Conservation (phyloP, 768 basidiomycete species). For the Xerocomellus amylosporus region DNA sequence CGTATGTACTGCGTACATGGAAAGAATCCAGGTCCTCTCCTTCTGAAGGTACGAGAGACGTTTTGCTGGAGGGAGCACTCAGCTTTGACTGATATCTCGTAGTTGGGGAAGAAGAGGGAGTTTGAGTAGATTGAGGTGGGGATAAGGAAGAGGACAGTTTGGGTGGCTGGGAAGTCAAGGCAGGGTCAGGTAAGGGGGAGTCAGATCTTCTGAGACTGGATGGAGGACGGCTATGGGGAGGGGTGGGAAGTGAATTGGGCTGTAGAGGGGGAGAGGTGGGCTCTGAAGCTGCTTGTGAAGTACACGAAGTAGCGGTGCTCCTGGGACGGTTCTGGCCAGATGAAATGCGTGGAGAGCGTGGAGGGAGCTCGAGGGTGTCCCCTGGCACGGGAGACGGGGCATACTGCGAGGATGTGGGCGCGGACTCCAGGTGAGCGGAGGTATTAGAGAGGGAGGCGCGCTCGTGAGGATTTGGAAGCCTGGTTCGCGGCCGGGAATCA, state of each 20-base stretch:
- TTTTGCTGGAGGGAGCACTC: slow-evolving; percentile 46
- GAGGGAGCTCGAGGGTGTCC: slow-evolving; percentile 22
- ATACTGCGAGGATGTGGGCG: slow-evolving; percentile 21
- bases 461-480: slow-evolving; percentile 22
- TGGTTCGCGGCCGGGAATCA: slow-evolving; percentile 23
- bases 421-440: slow-evolving; percentile 20
- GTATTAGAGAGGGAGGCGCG: slow-evolving; percentile 23
- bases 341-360: slow-evolving; percentile 28
- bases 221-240: slow-evolving; percentile 29
- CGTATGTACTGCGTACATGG: slow-evolving; percentile 84
- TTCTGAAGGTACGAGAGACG: slow-evolving; percentile 67
- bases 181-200: slow-evolving; percentile 22
- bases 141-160: slow-evolving; percentile 18
- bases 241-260: slow-evolving; percentile 24
- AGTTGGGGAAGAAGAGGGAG: slow-evolving; percentile 30
- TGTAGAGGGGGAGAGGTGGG: slow-evolving; percentile 15
- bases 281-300: slow-evolving; percentile 24
- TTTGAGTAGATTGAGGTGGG: slow-evolving; percentile 37
- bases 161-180: slow-evolving; percentile 17
- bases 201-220: slow-evolving; percentile 25
- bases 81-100: slow-evolving; percentile 28
- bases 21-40: slow-evolving; percentile 82
- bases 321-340: slow-evolving; percentile 13
- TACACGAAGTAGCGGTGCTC: slow-evolving; percentile 30
- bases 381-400: slow-evolving; percentile 11